Evolutionary conservation across 345 rosid species (phyloP), one percentile per base, ranked within the genome.

Genomic region (Salix dunnii): DNA sequence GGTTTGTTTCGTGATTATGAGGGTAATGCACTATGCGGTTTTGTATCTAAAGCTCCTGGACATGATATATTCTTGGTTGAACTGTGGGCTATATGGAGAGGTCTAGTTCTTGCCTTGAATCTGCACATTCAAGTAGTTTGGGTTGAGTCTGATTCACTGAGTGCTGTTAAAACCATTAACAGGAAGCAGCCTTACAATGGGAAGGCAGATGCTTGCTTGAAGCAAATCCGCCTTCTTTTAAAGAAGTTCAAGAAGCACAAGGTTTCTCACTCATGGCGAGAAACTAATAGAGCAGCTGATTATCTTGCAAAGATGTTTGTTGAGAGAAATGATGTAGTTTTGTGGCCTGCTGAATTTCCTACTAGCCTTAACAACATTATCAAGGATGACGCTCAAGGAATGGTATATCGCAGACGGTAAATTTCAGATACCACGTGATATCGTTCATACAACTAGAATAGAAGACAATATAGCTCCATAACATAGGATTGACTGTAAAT

Each of bases 271-370:
- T 75, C 87, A 49, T 85, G 83, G 83, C 80, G 87, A 0, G 87
- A 85, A 69, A 75, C 82, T 43, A 82, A 85, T 40, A 80, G 70
- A 75, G 85, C 87, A 53, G 85, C 87, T 20, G 87, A 85, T 78
- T 36, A 77, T 72, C 81, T 85, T 27, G 75, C 85, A 5, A 80
- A 55, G 72, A 85, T 82, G 87, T 55, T 65, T 72, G 68, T 75
- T 10, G 20, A 33, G 16, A 71, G 49, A 67, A 63, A 42, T 13
- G 85, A 82, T 61, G 85, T 72, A 1, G 82, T 82, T 10, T 65
- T 85, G 77, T 77, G 78, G 83, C 84, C 87, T 64, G 48, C 2
- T 49, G 80, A 80, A 23, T 82, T 85, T 58, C 85, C 87, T n/a
- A 60, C 23, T 69, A 40, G 23, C 43, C 85, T 85, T 69, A 12